phyloP scores from a whole-genome alignment of 768 basidiomycete species.

The Sporobolomyces pararoseus region DNA sequence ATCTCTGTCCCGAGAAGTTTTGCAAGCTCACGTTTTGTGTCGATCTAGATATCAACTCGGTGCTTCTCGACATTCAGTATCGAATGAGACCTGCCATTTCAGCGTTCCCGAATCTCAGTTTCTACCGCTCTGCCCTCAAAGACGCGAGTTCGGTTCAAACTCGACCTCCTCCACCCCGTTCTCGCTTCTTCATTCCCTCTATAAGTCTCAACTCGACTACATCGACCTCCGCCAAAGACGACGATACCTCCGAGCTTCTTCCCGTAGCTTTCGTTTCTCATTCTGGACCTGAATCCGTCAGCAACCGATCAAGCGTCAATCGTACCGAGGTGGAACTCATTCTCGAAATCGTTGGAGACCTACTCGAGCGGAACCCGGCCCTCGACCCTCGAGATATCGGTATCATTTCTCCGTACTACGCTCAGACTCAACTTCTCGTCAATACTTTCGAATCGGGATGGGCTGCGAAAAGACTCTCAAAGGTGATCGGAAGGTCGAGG shows the following conservation, averaged over 20 bases:
- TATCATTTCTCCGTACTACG: constrained; percentile 85
- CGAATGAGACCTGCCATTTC: constrained; percentile 92
- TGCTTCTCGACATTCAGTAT: constrained; percentile 92
- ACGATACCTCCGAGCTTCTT: constrained; percentile 55
- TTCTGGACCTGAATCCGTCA: constrained; percentile 61
- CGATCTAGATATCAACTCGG: constrained; percentile 81
- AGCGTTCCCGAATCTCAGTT: constrained; percentile 75
- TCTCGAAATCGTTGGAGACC: constrained; percentile 73
- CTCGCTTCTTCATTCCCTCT: constrained; percentile 20
- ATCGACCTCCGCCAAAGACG: constrained; percentile 26
- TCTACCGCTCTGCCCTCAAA: constrained; percentile 66
- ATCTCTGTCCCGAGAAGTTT: too few relatives aligned
- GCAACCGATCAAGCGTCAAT: constrained; percentile 72
- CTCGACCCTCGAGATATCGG: constrained; percentile 75
- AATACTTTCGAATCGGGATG: constrained; percentile 23
- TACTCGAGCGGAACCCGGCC: constrained; percentile 65
- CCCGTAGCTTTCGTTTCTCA: constrained; percentile 82
- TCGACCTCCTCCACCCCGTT: constrained; percentile 20
- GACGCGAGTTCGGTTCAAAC: constrained; percentile 50
- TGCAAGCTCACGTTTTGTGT: too few relatives aligned
- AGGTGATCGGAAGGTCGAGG: constrained; percentile 63
- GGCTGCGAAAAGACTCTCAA: constrained; percentile 55
- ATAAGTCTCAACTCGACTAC: neutral
- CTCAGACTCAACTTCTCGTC: constrained; percentile 74
- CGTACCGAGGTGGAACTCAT: constrained; percentile 72